These are phyloP conservation scores for Neurospora cerealis DNA, from an alignment of 495 filamentous ascomycete genomes.

Conservation along the genomic window DNA sequence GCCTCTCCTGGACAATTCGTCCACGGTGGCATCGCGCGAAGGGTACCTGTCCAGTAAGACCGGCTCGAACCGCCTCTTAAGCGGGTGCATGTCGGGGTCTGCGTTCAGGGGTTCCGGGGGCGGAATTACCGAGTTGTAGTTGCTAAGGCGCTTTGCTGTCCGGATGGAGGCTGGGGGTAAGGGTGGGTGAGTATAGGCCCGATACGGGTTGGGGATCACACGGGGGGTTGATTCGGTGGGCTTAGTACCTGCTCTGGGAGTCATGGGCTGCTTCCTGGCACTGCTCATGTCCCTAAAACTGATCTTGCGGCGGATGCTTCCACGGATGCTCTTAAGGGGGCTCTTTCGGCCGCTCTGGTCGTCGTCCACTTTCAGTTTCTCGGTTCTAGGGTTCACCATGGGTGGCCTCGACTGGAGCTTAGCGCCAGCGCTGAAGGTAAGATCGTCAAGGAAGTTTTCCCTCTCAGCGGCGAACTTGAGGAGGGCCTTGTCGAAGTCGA, in stretches of 20 bases:
- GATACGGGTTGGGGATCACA: background rate
- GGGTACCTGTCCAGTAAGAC: slow-evolving; percentile 91
- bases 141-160: slow-evolving; percentile 81
- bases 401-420: slow-evolving; percentile 58
- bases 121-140: slow-evolving; percentile 97
- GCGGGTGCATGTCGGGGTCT: slow-evolving; percentile 87
- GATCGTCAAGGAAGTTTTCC: slow-evolving; percentile 86
- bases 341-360: slow-evolving; percentile 35
- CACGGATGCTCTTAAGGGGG: slow-evolving; percentile 46
- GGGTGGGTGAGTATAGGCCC: slow-evolving; percentile 10
- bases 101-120: slow-evolving; percentile 81
- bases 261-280: slow-evolving; percentile 76
- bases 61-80: slow-evolving; percentile 89
- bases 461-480: slow-evolving; percentile 89
- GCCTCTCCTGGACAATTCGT: slow-evolving; percentile 71
- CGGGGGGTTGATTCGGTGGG: slow-evolving; percentile 11
- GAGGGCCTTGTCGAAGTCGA: slow-evolving; percentile 87
- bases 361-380: slow-evolving; percentile 76
- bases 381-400: slow-evolving; percentile 64
- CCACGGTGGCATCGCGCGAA: slow-evolving; percentile 62
- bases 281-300: slow-evolving; percentile 92
- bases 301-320: slow-evolving; percentile 77
- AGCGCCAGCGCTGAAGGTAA: slow-evolving; percentile 81
- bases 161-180: slow-evolving; percentile 65
- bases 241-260: slow-evolving; percentile 60